These are phyloP conservation scores for Cordyceps javanica DNA, from an alignment of 2,329 filamentous ascomycete species.

Conservation along the genomic window DNA sequence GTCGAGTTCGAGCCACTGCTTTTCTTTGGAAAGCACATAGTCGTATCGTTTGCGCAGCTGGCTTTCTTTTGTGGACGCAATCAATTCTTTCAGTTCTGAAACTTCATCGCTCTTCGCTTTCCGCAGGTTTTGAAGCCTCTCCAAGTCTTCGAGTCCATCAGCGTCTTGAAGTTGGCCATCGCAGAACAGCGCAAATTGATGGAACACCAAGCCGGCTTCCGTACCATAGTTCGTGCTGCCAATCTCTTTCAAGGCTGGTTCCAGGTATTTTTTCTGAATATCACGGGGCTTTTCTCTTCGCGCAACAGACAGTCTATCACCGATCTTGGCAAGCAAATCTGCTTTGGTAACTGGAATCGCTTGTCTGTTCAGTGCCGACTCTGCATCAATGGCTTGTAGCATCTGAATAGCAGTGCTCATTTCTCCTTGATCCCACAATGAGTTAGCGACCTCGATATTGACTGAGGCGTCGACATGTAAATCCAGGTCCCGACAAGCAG, in stretches of 20 bases:
- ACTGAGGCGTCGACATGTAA: slow-evolving; percentile 71
- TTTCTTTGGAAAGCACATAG: slow-evolving; percentile 63
- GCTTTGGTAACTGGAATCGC: slow-evolving; percentile 66
- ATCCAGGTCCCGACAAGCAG: slow-evolving; percentile 61
- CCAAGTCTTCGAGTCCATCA: slow-evolving; percentile 77
- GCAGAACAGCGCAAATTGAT: slow-evolving; percentile 92
- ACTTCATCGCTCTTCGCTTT: slow-evolving; percentile 79
- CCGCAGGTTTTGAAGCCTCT: slow-evolving; percentile 70
- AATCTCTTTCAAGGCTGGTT: slow-evolving; percentile 76
- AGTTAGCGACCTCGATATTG: slow-evolving; percentile 77
- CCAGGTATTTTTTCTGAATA: slow-evolving; percentile 81
- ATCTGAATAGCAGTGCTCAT: slow-evolving; percentile 83
- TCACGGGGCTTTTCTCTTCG: slow-evolving; percentile 84
- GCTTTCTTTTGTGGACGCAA: slow-evolving; percentile 43
- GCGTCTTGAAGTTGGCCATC: slow-evolving; percentile 87
- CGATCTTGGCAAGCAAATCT: slow-evolving; percentile 79
- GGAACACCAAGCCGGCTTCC: slow-evolving; percentile 82
- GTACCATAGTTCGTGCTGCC: slow-evolving; percentile 59
- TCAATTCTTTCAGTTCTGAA: slow-evolving; percentile 58
- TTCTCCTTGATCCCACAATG: slow-evolving; percentile 92
- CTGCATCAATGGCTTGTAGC: slow-evolving; percentile 64
- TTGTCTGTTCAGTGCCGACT: slow-evolving; percentile 59
- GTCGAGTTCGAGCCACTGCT: slow-evolving; percentile 85
- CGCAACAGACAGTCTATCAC: slow-evolving; percentile 82
- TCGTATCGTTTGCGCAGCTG: slow-evolving; percentile 52